These are phyloP conservation scores for Colletotrichum sp. DNA, from an alignment of 2,329 filamentous ascomycete genomes.

Conservation along the genomic window DNA sequence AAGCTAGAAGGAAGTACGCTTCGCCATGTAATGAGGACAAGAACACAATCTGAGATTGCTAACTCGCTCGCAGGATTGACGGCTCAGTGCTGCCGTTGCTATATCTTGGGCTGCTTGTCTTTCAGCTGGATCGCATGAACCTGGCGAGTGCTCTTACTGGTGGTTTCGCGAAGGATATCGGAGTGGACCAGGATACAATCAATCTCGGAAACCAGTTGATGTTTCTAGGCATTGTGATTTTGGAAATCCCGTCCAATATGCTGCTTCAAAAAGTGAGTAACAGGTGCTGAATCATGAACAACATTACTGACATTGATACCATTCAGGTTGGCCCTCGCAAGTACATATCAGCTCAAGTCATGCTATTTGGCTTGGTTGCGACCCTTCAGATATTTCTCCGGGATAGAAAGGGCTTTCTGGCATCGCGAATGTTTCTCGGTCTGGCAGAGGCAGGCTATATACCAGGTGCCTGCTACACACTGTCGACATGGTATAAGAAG, in stretches of 20 bases:
- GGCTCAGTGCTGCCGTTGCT: conserved; percentile 52
- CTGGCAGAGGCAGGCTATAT: conserved; percentile 57
- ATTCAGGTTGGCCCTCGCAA: conserved; percentile 46
- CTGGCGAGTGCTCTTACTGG: conserved; percentile 55
- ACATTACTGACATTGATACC: background rate
- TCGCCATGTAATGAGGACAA: background rate
- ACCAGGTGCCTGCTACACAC: conserved; percentile 53
- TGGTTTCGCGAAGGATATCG: conserved; percentile 48
- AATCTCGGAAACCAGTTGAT: conserved; percentile 60
- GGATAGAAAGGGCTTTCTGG: conserved; percentile 47
- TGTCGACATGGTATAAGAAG: conserved; percentile 56
- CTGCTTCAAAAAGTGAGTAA: conserved; percentile 35
- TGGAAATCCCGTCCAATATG: conserved; percentile 59
- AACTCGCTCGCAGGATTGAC: conserved; percentile 41
- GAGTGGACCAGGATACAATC: conserved; percentile 50
- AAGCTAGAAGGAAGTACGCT: conserved; percentile 23
- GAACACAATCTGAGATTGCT: background rate
- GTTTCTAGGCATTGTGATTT: conserved; percentile 53
- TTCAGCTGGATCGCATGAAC: conserved; percentile 59
- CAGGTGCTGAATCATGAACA: accelerated
- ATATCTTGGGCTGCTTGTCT: conserved; percentile 53
- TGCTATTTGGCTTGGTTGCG: conserved; percentile 52
- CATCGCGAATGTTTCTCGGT: conserved; percentile 47
- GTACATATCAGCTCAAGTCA: conserved; percentile 54
- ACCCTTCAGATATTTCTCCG: conserved; percentile 47